A percentile compares a stretch with the other conserved stretches of the same genome.
phyloP scores from a whole-genome alignment of 495 filamentous ascomycete genomes.

The Podospora fimiseda region DNA sequence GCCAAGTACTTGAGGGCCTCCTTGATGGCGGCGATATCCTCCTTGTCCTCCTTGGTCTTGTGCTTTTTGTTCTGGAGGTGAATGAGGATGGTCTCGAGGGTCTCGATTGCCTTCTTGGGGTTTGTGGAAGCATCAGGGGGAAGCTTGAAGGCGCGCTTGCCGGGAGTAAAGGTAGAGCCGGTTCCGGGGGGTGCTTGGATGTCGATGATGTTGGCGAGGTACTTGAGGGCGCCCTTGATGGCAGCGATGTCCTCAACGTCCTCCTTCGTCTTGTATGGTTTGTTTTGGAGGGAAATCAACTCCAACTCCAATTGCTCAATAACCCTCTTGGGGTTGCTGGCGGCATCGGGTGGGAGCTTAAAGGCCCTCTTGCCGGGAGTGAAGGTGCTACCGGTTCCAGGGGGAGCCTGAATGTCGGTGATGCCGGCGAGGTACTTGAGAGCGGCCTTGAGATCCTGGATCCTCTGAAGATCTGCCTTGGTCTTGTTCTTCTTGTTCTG shows the following conservation, averaged over 20 bases:
- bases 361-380: constrained; percentile 22
- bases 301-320: constrained; percentile 20
- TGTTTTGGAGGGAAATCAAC: constrained; percentile 23
- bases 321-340: constrained; percentile 19
- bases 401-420: constrained; percentile 19
- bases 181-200: constrained; percentile 23
- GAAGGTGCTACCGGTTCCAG: constrained; percentile 21
- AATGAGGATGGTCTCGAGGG: constrained; percentile 19
- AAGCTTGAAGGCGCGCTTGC: constrained; percentile 20
- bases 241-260: constrained; percentile 20
- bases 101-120: constrained; percentile 21
- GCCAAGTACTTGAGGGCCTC: constrained; percentile 20
- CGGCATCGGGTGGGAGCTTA: constrained; percentile 15
- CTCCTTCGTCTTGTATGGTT: constrained; percentile 19
- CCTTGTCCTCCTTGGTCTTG: constrained; percentile 21
- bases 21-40: constrained; percentile 22
- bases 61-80: constrained; percentile 25
- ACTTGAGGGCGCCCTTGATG: constrained; percentile 20
- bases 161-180: constrained; percentile 21
- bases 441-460: constrained; percentile 21
- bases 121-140: constrained; percentile 17
- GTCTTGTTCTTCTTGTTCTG: constrained; percentile 27
- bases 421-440: constrained; percentile 22
- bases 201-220: constrained; percentile 19
- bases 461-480: constrained; percentile 16